A percentile compares a stretch with the other conserved stretches of the same genome.
Evolutionary conservation across 1,284 basidiomycete genomes (phyloP).

Genomic region (Neolentinus lepideus): DNA sequence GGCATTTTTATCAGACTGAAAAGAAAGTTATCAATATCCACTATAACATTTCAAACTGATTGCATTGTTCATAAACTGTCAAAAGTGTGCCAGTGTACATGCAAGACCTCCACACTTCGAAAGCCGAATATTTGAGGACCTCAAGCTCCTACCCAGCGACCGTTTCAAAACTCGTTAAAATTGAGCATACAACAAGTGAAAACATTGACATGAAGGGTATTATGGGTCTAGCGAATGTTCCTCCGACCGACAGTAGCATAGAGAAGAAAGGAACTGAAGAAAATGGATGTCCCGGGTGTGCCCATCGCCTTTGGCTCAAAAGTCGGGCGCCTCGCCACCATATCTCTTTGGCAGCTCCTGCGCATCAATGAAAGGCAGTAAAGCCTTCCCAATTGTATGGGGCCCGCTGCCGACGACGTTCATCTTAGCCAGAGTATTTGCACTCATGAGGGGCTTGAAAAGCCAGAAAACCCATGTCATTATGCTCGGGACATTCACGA

Average conservation of each 20-base stretch:
- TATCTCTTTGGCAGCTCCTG: constrained; percentile 59
- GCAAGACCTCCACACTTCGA: too few relatives aligned
- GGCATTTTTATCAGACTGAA: too few relatives aligned
- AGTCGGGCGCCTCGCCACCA: constrained; percentile 38
- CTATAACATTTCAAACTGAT: too few relatives aligned
- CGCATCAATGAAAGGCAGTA: constrained; percentile 45
- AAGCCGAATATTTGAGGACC: too few relatives aligned
- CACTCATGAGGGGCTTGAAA: constrained; percentile 68
- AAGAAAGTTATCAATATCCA: too few relatives aligned
- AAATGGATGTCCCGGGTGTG: not conserved
- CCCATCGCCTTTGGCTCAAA: too few relatives aligned
- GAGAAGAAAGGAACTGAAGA: not conserved
- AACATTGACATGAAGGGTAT: not conserved
- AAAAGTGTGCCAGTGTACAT: too few relatives aligned
- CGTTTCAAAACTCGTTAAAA: too few relatives aligned
- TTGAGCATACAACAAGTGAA: not conserved
- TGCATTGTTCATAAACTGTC: too few relatives aligned
- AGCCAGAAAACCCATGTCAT: constrained; percentile 77
- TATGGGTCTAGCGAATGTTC: not conserved
- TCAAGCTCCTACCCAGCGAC: too few relatives aligned
- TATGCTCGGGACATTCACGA: constrained; percentile 68
- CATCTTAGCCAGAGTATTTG: constrained; percentile 71
- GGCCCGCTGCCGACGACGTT: constrained; percentile 61
- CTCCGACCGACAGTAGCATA: not conserved
- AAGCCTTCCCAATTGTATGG: constrained; percentile 46